Evolutionary conservation across 768 basidiomycete species (phyloP).

Genomic region (Amanita exitialis): DNA sequence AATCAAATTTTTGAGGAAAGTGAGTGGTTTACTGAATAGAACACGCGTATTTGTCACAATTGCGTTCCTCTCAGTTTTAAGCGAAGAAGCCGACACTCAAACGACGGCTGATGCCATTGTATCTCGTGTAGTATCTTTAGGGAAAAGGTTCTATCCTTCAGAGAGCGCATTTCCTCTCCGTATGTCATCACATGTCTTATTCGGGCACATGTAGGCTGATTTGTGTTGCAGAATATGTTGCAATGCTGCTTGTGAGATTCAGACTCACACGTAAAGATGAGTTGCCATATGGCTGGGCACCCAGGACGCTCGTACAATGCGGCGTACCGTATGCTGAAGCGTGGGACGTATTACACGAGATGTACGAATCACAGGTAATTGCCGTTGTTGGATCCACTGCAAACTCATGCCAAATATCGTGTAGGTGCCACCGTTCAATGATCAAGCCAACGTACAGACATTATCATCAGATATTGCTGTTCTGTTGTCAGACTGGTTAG

Average conservation of each 20-base stretch:
- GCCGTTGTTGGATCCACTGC: not conserved
- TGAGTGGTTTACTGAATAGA: slow-evolving; percentile 21
- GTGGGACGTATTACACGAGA: slow-evolving; percentile 78
- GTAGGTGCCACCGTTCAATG: slow-evolving; percentile 81
- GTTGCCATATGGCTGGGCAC: slow-evolving; percentile 73
- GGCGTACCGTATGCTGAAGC: slow-evolving; percentile 74
- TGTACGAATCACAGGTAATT: slow-evolving; percentile 81
- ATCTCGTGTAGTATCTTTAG: slow-evolving; percentile 58
- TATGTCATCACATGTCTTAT: slow-evolving; percentile 26
- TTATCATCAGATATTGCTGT: slow-evolving; percentile 77
- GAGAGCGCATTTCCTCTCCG: slow-evolving; percentile 85
- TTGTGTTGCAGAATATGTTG: slow-evolving; percentile 53
- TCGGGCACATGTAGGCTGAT: not conserved
- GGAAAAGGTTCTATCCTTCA: slow-evolving; percentile 84
- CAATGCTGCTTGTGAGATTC: slow-evolving; percentile 68
- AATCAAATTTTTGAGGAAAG: slow-evolving; percentile 76
- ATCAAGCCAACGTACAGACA: slow-evolving; percentile 67
- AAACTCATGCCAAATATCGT: not conserved
- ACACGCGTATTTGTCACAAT: not conserved
- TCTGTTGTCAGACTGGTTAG: slow-evolving; percentile 72
- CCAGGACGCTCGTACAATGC: slow-evolving; percentile 69
- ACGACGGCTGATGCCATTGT: slow-evolving; percentile 53
- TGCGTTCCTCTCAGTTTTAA: slow-evolving; percentile 30
- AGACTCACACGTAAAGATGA: slow-evolving; percentile 47
- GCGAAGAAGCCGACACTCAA: slow-evolving; percentile 44